Conservation (phyloP, 73 alveolate genomes). For the Tetrahymena thermophila region DNA sequence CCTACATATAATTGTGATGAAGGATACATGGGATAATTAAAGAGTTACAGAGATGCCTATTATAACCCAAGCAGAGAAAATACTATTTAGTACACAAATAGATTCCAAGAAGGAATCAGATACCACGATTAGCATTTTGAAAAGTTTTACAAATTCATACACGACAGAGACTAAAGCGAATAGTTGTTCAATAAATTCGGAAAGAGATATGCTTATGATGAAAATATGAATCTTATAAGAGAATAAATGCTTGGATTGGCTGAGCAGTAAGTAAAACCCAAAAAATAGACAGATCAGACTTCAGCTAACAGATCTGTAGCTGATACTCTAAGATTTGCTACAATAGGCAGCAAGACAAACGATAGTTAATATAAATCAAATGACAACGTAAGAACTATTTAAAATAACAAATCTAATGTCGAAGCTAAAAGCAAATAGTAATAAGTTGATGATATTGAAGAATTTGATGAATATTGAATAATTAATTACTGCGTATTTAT, state of each 20-base stretch:
- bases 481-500: not conserved
- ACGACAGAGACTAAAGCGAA: not conserved
- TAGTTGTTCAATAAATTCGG: not conserved
- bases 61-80: not conserved
- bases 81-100: not conserved
- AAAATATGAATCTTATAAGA: not conserved
- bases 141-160: not conserved
- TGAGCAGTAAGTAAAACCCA: not conserved
- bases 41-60: not conserved
- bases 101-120: not conserved
- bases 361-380: not conserved
- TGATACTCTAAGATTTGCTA: not conserved
- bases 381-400: not conserved
- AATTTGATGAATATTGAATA: not conserved
- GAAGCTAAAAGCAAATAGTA: not conserved
- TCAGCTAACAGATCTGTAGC: not conserved
- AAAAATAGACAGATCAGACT: not conserved
- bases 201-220: not conserved
- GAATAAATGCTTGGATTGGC: not conserved
- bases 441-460: not conserved
- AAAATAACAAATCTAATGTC: not conserved
- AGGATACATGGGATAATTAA: not conserved
- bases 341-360: not conserved
- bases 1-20: not conserved
- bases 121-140: not conserved